Conservation (phyloP, 306 rosid species). For the Cucurbita pepo region DNA sequence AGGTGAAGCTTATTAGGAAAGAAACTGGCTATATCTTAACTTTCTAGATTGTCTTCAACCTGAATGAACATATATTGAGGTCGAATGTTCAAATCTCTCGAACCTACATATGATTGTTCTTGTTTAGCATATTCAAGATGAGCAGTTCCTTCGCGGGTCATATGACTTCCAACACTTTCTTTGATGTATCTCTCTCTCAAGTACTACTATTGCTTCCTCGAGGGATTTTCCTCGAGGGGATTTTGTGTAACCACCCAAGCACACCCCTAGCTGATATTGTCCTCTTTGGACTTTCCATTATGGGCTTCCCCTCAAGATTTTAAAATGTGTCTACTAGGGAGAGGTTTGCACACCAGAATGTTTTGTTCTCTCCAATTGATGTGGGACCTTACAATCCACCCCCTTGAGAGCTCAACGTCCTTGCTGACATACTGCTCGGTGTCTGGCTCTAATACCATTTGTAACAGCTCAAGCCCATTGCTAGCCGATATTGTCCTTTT, state of each 20-base stretch:
- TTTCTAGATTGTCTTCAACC: not conserved
- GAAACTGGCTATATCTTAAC: not conserved
- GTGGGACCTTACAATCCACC: too few relatives aligned
- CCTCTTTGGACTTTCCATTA: too few relatives aligned
- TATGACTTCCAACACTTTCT: not conserved
- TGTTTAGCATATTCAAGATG: not conserved
- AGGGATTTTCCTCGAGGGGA: not conserved
- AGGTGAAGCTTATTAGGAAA: not conserved
- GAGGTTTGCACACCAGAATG: too few relatives aligned
- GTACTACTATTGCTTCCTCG: not conserved
- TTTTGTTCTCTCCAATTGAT: too few relatives aligned
- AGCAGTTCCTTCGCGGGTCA: not conserved
- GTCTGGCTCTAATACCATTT: too few relatives aligned
- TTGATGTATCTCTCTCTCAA: not conserved
- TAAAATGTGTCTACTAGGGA: too few relatives aligned
- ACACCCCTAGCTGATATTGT: too few relatives aligned
- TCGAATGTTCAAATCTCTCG: not conserved
- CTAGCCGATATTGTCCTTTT: too few relatives aligned
- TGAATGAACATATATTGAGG: not conserved
- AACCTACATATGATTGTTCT: not conserved
- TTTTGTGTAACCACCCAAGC: not conserved
- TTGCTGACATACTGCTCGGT: too few relatives aligned
- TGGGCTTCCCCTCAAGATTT: too few relatives aligned
- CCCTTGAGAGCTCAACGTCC: too few relatives aligned
- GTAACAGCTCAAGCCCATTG: too few relatives aligned